phyloP scores from a whole-genome alignment of 768 basidiomycete species.

The Boletus eberwhitei region DNA sequence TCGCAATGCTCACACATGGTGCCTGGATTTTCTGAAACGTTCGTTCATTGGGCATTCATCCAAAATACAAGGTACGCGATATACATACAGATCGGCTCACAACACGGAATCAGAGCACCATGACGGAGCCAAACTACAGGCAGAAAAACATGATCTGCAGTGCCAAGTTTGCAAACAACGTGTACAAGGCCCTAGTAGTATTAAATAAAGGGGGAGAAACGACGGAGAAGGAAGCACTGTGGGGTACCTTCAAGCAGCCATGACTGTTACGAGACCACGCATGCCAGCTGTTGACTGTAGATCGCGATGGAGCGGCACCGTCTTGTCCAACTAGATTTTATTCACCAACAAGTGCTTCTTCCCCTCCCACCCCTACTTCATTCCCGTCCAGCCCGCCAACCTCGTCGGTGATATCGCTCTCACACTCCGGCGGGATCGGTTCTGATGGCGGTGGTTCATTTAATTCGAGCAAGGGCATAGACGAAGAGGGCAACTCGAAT shows the following conservation, averaged over 20 bases:
- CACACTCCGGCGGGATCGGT: conserved; percentile 32
- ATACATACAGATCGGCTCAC: background rate
- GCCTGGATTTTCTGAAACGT: background rate
- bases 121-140: background rate
- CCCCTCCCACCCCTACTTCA: conserved; percentile 15
- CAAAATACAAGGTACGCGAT: background rate
- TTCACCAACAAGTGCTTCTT: conserved; percentile 10
- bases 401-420: conserved; percentile 36
- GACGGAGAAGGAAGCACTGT: conserved; percentile 13
- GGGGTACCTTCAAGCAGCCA: conserved; percentile 10
- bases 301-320: conserved; percentile 24
- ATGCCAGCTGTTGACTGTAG: background rate
- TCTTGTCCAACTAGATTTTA: background rate
- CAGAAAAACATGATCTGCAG: background rate
- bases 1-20: background rate
- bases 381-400: conserved; percentile 17
- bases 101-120: background rate
- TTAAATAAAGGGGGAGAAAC: conserved; percentile 12
- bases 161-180: background rate
- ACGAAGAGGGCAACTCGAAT: background rate
- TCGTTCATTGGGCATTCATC: background rate
- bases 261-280: background rate
- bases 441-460: conserved; percentile 32
- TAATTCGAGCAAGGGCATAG: conserved; percentile 22
- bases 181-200: background rate